Base-by-base conservation (phyloP, 768 basidiomycete species). In the Lactarius sp. region DNA sequence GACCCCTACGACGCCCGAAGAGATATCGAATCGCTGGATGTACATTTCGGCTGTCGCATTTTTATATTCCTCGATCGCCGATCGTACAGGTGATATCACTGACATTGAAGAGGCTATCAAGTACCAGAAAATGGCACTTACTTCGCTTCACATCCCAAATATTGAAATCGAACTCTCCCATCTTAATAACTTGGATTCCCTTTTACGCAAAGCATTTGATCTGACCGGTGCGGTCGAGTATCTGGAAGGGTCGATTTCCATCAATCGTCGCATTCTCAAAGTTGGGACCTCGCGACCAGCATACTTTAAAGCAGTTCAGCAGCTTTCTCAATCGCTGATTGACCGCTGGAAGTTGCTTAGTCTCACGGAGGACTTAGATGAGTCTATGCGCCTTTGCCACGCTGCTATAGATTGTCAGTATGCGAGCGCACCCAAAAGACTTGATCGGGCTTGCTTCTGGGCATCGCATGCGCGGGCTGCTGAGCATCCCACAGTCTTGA, bases 161-260 rank as follows among this genome's bases (percentile, higher is more conserved):
- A 44, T 7, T 18, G 3, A 6, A 6, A 18, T 18, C 42, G 6
- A 44, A 16, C 4, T n/a, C 42, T 18, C 6, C 16, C 4, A 0
- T 44, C 1, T 18, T 6, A 1, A 6, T 6, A 2, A 2, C 6
- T 44, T 1, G 4, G 16, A 2, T 6, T 0, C 42, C 16, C 42
- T 44, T 6, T 44, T 44, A 1, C 14, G 16, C 16, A 27, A 27
- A 2, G 42, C 16, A 18, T 44, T 44, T 44, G 3, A 27, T 27
- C 27, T 2, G 27, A 27, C 27, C 2, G 27, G 27, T 27, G 27
- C 27, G 27, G 27, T 27, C 2, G 27, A 27, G 27, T 27, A 27
- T 27, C 27, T 27, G 2, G 27, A 27, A 27, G 27, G 2, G 27
- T 27, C 2, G 27, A 3, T 27, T 27, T 27, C 27, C 27, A 27